Percentiles rank a stretch among this genome's conserved stretches.
phyloP scores from a whole-genome alignment of 2,329 filamentous ascomycete species.

The Talaromyces sp. region DNA sequence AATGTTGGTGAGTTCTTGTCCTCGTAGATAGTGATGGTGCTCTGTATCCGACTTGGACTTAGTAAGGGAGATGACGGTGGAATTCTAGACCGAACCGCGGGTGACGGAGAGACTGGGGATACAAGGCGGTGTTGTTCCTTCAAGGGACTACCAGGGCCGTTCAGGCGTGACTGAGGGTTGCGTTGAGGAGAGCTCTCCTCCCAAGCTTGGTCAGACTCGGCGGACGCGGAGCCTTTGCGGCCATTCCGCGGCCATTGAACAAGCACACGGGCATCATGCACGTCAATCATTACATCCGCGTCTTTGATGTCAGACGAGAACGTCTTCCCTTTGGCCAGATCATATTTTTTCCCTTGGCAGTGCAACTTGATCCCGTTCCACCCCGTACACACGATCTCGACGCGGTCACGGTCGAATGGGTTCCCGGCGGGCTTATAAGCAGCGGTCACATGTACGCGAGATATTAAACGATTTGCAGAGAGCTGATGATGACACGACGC shows the following conservation, averaged over 20 bases:
- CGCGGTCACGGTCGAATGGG: conserved; percentile 65
- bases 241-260: conserved; percentile 73
- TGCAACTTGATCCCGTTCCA: conserved; percentile 96
- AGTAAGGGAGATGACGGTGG: conserved; percentile 38
- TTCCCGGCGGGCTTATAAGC: conserved; percentile 68
- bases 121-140: conserved; percentile 58
- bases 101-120: conserved; percentile 73
- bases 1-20: conserved; percentile 58
- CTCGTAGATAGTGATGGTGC: conserved; percentile 63
- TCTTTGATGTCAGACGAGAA: conserved; percentile 86
- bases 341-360: conserved; percentile 81
- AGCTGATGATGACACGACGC: conserved; percentile 95
- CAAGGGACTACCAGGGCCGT: conserved; percentile 42
- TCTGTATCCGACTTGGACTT: conserved; percentile 40
- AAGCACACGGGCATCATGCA: conserved; percentile 85
- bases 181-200: conserved; percentile 50
- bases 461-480: conserved; percentile 85
- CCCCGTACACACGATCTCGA: conserved; percentile 86
- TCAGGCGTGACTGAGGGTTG: conserved; percentile 21
- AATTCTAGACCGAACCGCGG: conserved; percentile 45
- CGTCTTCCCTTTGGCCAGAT: conserved; percentile 78
- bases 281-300: conserved; percentile 89
- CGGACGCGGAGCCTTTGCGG: conserved; percentile 47
- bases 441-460: conserved; percentile 86
- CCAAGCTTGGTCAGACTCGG: conserved; percentile 64